Evolutionary conservation across 2,329 filamentous ascomycete genomes (phyloP).

Genomic region (Hypoxylon rubiginosum): DNA sequence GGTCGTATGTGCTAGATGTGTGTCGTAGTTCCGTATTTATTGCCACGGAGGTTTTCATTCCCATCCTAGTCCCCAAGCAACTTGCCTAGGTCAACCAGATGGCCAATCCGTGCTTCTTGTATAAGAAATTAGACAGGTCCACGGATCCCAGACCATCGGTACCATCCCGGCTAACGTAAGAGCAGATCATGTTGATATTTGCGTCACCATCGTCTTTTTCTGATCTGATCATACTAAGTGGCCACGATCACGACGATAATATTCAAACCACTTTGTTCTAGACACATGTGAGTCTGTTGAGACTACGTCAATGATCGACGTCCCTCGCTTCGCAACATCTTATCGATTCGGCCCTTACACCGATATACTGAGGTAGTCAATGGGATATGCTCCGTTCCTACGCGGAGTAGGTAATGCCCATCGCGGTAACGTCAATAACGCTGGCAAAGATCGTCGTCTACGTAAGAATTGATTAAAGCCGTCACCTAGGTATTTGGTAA

Average conservation of each 20-base stretch:
- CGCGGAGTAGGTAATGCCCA: background rate
- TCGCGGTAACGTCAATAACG: background rate
- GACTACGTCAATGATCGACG: background rate
- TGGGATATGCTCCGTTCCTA: background rate
- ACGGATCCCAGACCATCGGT: background rate
- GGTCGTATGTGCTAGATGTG: background rate
- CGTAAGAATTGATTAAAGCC: background rate
- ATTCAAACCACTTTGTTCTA: background rate
- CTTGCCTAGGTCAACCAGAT: background rate
- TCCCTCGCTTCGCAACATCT: background rate
- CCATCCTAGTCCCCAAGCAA: background rate
- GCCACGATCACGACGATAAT: background rate
- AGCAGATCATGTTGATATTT: background rate
- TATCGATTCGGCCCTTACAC: background rate
- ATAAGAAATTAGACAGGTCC: background rate
- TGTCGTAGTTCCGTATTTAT: background rate
- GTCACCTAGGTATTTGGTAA: background rate
- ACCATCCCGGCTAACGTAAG: background rate
- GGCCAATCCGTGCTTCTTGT: no score
- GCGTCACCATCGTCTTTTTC: background rate
- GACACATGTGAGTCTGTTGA: background rate
- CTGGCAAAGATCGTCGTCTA: background rate
- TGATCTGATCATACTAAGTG: background rate
- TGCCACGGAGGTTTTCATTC: background rate
- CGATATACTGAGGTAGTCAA: background rate